A percentile compares a stretch with the other conserved stretches of the same genome.
Evolutionary conservation across 805 yeast genomes (phyloP).

Genomic region (Suhomyces kilbournensis): DNA sequence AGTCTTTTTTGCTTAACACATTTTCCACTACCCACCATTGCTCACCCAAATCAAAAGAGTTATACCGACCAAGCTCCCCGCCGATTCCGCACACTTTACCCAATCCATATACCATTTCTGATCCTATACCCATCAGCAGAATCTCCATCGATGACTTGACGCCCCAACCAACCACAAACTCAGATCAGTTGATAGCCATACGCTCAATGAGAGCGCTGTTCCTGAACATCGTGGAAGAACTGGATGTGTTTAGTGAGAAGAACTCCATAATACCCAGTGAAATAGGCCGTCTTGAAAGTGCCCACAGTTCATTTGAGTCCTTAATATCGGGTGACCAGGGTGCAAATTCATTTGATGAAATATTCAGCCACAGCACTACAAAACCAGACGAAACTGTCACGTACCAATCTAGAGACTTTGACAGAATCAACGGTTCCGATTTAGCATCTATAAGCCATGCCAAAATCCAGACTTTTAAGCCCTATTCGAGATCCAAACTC

Average conservation of each 20-base stretch:
- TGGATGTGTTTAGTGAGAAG: not conserved
- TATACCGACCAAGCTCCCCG: not conserved
- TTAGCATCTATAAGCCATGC: constrained; percentile 12
- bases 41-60: not conserved
- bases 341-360: constrained; percentile 11
- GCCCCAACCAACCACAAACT: not conserved
- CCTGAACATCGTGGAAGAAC: constrained; percentile 2
- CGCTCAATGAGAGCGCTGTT: constrained; percentile 2
- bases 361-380: constrained; percentile 16
- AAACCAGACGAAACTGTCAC: constrained; percentile 8
- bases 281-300: not conserved
- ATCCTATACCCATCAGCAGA: not conserved
- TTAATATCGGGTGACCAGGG: not conserved
- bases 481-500: constrained; percentile 3
- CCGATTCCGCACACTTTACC: not conserved
- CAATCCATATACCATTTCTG: not conserved
- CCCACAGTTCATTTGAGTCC: not conserved
- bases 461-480: constrained; percentile 13
- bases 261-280: not conserved
- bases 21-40: not conserved
- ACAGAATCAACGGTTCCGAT: constrained; percentile 6
- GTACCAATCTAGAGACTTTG: constrained; percentile 5
- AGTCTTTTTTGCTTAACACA: not conserved
- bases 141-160: not conserved
- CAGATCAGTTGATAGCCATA: not conserved